A percentile compares a stretch with the other conserved stretches of the same genome.
Conservation (phyloP, 257 asterid species). For the Coffea eugenioides region DNA sequence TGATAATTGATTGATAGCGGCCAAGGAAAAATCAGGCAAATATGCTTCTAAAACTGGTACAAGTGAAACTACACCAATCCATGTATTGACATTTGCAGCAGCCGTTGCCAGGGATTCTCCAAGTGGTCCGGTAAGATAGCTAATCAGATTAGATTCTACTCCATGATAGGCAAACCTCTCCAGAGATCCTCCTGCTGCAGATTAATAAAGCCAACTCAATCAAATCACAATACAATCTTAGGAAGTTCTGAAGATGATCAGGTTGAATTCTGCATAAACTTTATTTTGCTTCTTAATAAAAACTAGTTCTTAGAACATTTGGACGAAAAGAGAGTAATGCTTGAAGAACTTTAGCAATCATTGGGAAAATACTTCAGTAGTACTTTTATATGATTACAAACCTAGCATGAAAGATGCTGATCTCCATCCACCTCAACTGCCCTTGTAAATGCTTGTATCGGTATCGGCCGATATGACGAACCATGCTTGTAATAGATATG, state of each 20-base stretch:
- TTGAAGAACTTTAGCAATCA: no score
- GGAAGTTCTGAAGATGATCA: no score
- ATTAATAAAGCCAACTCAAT: not conserved
- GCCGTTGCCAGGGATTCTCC: not conserved
- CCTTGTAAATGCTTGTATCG: no score
- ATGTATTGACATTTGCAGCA: not conserved
- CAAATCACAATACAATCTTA: no score
- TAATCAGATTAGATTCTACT: not conserved
- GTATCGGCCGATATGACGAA: no score
- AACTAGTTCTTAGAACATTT: no score
- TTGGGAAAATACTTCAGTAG: no score
- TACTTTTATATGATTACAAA: not conserved
- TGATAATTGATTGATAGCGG: not conserved
- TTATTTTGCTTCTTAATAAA: no score
- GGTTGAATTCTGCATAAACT: no score
- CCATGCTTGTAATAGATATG: no score
- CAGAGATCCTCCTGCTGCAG: not conserved
- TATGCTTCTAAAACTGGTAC: not conserved
- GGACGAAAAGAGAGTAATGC: no score
- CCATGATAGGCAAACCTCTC: not conserved
- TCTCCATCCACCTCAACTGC: not conserved
- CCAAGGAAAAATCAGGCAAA: not conserved
- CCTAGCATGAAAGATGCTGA: conserved; percentile 15
- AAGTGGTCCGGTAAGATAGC: not conserved
- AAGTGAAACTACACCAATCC: not conserved